Evolutionary conservation across 2,329 filamentous ascomycete species (phyloP).

Genomic region (Neobulgaria alba): DNA sequence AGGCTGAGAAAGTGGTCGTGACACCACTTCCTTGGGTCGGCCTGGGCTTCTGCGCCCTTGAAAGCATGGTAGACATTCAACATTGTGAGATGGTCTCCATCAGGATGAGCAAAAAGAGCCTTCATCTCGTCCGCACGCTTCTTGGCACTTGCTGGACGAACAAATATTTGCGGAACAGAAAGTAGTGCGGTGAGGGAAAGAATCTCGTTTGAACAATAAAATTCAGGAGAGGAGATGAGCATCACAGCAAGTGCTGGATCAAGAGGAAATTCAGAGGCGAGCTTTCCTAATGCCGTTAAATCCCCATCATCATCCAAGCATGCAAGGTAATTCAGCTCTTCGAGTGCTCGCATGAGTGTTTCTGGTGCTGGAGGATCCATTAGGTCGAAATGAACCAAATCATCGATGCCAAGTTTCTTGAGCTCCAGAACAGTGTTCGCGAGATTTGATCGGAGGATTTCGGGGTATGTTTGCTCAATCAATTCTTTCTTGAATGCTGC

Average conservation of each 20-base stretch:
- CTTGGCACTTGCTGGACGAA: constrained; percentile 74
- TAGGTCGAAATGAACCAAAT: constrained; percentile 94
- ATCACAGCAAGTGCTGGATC: constrained; percentile 93
- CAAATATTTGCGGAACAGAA: constrained; percentile 89
- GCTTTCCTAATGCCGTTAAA: constrained; percentile 72
- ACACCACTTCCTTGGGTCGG: constrained; percentile 83
- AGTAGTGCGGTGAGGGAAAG: constrained; percentile 89
- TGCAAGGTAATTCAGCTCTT: constrained; percentile 95
- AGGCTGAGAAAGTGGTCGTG: constrained; percentile 92
- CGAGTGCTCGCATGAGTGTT: constrained; percentile 94
- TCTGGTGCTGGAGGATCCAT: constrained; percentile 98
- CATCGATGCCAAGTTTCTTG: constrained; percentile 93
- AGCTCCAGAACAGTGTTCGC: constrained; percentile 91
- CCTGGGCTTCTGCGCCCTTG: constrained; percentile 63
- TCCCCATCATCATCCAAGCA: constrained; percentile 96
- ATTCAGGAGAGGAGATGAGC: constrained; percentile 95
- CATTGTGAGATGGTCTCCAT: constrained; percentile 92
- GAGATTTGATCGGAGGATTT: constrained; percentile 89
- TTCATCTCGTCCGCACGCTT: constrained; percentile 98
- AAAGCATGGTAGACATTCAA: constrained; percentile 98
- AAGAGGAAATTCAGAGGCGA: constrained; percentile 91
- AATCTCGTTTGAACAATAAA: constrained; percentile 98
- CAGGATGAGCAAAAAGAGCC: constrained; percentile 79
- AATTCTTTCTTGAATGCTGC: constrained; percentile 94
- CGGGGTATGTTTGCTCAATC: constrained; percentile 93